Evolutionary conservation across 371 early-diverging fungal genomes (phyloP).

Genomic region (Apophysomyces variabilis): DNA sequence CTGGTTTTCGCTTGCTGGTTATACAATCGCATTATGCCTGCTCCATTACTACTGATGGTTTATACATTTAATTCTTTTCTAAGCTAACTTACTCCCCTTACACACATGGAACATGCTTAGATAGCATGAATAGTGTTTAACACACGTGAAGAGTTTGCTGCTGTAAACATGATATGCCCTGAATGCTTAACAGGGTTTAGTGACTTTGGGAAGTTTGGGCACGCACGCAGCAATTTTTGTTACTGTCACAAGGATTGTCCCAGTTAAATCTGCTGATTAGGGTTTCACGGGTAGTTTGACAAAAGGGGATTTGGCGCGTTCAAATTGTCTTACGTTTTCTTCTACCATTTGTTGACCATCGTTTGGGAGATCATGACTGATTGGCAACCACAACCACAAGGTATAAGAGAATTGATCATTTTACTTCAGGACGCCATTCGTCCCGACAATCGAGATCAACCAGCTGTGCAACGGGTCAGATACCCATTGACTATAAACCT

Average conservation of each 20-base stretch:
- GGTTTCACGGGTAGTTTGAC: conserved; percentile 1
- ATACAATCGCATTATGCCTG: too few relatives aligned
- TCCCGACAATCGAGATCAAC: conserved; percentile 40
- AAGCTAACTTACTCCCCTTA: too few relatives aligned
- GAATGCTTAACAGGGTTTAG: too few relatives aligned
- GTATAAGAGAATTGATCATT: conserved; percentile 34
- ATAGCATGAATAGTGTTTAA: too few relatives aligned
- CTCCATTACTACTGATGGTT: too few relatives aligned
- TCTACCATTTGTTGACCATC: conserved; percentile 14
- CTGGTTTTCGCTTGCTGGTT: too few relatives aligned
- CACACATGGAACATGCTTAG: too few relatives aligned
- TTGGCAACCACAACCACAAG: conserved; percentile 50
- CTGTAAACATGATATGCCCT: too few relatives aligned
- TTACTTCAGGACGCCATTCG: conserved; percentile 42
- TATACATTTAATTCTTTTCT: too few relatives aligned
- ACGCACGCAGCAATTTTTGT: background rate
- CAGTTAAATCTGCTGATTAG: background rate
- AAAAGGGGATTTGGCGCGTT: conserved; percentile 9
- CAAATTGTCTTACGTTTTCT: conserved; percentile 9
- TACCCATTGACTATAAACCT: background rate
- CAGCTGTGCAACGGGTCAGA: conserved; percentile 40
- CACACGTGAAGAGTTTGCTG: too few relatives aligned
- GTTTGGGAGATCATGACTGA: conserved; percentile 23
- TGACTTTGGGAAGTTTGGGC: too few relatives aligned
- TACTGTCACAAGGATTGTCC: conserved; percentile 8